phyloP scores from a whole-genome alignment of 192 early-diverging fungal genomes.

The Podila clonocystis region DNA sequence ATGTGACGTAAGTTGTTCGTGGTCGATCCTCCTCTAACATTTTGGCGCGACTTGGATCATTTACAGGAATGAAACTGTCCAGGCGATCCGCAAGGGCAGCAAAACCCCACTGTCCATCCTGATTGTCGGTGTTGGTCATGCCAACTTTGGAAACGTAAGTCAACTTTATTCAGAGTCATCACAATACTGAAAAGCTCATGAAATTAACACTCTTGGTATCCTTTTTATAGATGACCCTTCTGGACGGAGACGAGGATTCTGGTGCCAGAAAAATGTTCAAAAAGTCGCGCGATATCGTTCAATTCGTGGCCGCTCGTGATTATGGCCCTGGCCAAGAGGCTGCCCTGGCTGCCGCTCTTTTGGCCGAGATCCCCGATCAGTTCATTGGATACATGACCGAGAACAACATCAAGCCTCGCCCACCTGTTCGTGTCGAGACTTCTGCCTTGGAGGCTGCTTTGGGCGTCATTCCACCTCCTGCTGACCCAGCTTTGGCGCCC shows the following conservation, averaged over 20 bases:
- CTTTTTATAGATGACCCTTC: slow-evolving; percentile 45
- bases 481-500: background rate
- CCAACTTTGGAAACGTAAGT: slow-evolving; percentile 53
- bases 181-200: too few species aligned
- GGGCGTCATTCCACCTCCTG: background rate
- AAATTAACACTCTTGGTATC: background rate
- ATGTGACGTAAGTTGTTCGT: background rate
- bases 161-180: background rate
- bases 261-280: background rate
- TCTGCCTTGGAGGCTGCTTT: background rate
- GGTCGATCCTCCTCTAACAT: background rate
- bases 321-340: slow-evolving; percentile 30
- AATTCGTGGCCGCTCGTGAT: slow-evolving; percentile 64
- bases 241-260: slow-evolving; percentile 58
- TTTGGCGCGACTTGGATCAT: background rate
- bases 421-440: slow-evolving; percentile 14
- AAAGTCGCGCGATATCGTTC: slow-evolving; percentile 63
- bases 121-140: slow-evolving; percentile 66
- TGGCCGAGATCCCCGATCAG: slow-evolving; percentile 67
- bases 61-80: slow-evolving; percentile 52
- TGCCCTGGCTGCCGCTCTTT: slow-evolving; percentile 49
- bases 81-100: slow-evolving; percentile 56
- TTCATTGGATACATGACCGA: slow-evolving; percentile 58
- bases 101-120: slow-evolving; percentile 58
- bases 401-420: slow-evolving; percentile 42